These are phyloP conservation scores for Pseudoperonospora humuli DNA, from an alignment of 352 stramenopile genomes.

Conservation along the genomic window DNA sequence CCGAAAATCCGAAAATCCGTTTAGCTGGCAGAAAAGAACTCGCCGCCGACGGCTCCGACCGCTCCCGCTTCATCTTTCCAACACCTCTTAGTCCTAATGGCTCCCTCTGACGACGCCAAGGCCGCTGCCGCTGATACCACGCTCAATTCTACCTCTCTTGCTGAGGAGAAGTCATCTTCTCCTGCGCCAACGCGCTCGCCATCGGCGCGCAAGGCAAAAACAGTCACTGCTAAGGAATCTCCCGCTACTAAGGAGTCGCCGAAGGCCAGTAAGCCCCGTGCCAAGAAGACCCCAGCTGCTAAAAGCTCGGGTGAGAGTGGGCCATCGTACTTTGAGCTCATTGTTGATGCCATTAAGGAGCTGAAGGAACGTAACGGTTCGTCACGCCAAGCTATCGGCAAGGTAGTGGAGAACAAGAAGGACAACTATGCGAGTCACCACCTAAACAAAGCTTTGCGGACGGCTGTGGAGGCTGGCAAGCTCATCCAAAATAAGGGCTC, in stretches of 20 bases:
- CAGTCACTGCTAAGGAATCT: conserved; percentile 26
- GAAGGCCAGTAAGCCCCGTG: conserved; percentile 52
- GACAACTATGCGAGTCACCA: conserved; percentile 74
- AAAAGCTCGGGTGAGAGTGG: conserved; percentile 37
- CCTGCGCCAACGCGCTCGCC: conserved; percentile 36
- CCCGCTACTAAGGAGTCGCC: conserved; percentile 30
- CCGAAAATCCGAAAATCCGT: conserved; percentile 19
- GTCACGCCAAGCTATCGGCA: conserved; percentile 87
- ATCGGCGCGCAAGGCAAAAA: conserved; percentile 60
- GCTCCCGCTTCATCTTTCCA: conserved; percentile 2
- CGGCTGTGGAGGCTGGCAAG: conserved; percentile 77
- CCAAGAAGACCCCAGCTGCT: conserved; percentile 29
- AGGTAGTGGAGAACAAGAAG: conserved; percentile 84
- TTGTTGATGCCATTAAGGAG: conserved; percentile 84
- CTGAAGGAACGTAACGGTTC: conserved; percentile 92
- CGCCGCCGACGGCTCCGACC: conserved; percentile 27
- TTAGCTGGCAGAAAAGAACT: conserved; percentile 40
- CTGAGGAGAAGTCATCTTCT: conserved; percentile 11
- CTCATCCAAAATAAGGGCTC: conserved; percentile 84
- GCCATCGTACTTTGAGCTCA: conserved; percentile 84
- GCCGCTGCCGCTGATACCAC: conserved; percentile 33
- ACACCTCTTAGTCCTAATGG: conserved; percentile 13
- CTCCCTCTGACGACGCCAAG: conserved; percentile 47
- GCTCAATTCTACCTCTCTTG: conserved; percentile 11
- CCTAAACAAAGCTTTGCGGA: conserved; percentile 87